Evolutionary conservation across 78 protist species (phyloP).

Genomic region (Pigoraptor vietnamica): DNA sequence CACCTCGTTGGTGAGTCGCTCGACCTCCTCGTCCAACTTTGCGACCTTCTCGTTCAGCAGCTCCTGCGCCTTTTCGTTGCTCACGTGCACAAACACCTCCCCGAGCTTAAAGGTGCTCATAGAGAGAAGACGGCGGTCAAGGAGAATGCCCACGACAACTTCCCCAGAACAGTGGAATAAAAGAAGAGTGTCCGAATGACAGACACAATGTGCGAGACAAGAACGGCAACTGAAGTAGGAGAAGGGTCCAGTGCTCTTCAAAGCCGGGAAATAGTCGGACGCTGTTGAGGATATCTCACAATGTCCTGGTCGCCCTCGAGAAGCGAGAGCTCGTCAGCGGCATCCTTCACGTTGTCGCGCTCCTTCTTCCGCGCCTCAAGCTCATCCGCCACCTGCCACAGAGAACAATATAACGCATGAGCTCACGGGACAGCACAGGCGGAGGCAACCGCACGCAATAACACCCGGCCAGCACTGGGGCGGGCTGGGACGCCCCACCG

Average conservation of each 20-base stretch:
- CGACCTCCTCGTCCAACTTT: background rate
- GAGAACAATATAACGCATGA: no score
- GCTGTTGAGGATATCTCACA: background rate
- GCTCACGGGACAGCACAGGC: no score
- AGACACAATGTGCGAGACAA: no score
- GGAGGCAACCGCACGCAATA: no score
- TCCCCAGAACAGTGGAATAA: no score
- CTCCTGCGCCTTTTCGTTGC: background rate
- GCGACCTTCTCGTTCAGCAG: background rate
- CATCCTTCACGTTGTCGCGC: background rate
- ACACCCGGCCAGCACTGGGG: no score
- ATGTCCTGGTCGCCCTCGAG: background rate
- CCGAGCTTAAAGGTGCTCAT: background rate
- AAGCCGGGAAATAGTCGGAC: no score
- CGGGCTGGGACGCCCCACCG: no score
- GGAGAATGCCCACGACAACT: no score
- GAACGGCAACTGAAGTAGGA: no score
- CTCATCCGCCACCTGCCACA: background rate
- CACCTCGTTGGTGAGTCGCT: background rate
- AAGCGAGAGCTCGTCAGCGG: background rate
- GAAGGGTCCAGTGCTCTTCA: no score
- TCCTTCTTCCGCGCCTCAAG: background rate
- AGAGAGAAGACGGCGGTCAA: background rate
- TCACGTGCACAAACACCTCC: background rate
- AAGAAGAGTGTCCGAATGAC: no score